phyloP scores from a whole-genome alignment of 352 stramenopile species.

The Phytophthora podocarpi region DNA sequence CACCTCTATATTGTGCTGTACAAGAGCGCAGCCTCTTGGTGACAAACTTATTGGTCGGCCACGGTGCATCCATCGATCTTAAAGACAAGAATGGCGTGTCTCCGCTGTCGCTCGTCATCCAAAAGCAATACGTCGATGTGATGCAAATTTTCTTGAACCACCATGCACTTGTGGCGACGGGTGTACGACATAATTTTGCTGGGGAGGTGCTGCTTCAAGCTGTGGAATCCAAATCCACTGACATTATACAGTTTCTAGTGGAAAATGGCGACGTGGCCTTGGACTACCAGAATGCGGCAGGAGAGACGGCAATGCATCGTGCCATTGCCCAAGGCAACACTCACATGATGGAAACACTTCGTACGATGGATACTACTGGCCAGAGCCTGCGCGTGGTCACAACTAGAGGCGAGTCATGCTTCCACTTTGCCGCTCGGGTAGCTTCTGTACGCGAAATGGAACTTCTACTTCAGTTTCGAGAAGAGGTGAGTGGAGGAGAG shows the following conservation, averaged over 20 bases:
- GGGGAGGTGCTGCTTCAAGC: slow-evolving; percentile 11
- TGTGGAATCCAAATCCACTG: slow-evolving; percentile 3
- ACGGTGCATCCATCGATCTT: slow-evolving; percentile 22
- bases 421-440: slow-evolving; percentile 20
- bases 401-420: background rate
- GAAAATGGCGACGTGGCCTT: slow-evolving; percentile 18
- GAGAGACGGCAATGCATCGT: slow-evolving; percentile 26
- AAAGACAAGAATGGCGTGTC: slow-evolving; percentile 12
- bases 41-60: slow-evolving; percentile 12
- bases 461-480: slow-evolving; percentile 10
- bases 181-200: slow-evolving; percentile 16
- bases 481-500: background rate
- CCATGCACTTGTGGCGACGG: slow-evolving; percentile 20
- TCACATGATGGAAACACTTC: slow-evolving; percentile 21
- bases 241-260: slow-evolving; percentile 24
- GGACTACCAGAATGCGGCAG: background rate
- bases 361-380: slow-evolving; percentile 11
- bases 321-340: slow-evolving; percentile 10
- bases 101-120: slow-evolving; percentile 14
- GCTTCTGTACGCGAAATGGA: slow-evolving; percentile 15
- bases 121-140: slow-evolving; percentile 7
- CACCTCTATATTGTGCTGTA: slow-evolving; percentile 26
- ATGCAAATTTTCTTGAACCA: slow-evolving; percentile 36
- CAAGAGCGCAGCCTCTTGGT: slow-evolving; percentile 25
- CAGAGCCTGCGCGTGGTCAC: background rate